These are phyloP conservation scores for Trapa bicornis DNA, from an alignment of 345 rosid species.

Conservation along the genomic window DNA sequence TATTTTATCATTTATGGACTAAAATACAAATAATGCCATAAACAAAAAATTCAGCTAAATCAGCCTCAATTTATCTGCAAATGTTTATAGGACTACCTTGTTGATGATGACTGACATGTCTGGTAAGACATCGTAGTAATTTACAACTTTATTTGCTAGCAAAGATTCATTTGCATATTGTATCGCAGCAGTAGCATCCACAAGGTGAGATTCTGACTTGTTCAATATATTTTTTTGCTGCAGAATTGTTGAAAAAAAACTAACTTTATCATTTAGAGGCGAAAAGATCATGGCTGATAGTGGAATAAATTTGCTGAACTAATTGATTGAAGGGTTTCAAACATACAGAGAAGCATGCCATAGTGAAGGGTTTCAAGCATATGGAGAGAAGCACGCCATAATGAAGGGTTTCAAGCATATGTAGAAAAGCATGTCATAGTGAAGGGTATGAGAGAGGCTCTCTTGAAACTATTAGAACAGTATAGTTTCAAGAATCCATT, in stretches of 20 bases:
- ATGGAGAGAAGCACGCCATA: neutral
- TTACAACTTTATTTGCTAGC: slow-evolving; percentile 17
- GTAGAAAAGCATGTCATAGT: neutral
- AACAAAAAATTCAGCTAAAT: neutral
- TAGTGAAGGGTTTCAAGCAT: neutral
- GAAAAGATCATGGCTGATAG: neutral
- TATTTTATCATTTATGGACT: neutral
- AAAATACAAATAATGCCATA: neutral
- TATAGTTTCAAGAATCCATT: neutral
- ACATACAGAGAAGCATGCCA: neutral
- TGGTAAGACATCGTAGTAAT: slow-evolving; percentile 14
- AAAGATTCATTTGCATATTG: slow-evolving; percentile 23
- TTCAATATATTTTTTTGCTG: slow-evolving; percentile 42
- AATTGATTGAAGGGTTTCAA: neutral
- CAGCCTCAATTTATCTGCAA: neutral
- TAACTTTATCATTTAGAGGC: neutral
- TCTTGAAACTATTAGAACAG: neutral
- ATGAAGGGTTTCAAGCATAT: neutral
- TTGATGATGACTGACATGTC: slow-evolving; percentile 13
- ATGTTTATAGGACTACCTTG: slow-evolving; percentile 26
- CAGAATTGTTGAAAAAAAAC: slow-evolving; percentile 10
- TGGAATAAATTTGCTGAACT: neutral
- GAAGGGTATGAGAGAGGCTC: neutral
- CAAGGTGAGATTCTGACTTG: slow-evolving; percentile 40
- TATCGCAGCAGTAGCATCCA: slow-evolving; percentile 27